Percentiles rank a stretch among this genome's conserved stretches.
phyloP scores from a whole-genome alignment of 2,329 filamentous ascomycete genomes.

The Aspergillus awamori region DNA sequence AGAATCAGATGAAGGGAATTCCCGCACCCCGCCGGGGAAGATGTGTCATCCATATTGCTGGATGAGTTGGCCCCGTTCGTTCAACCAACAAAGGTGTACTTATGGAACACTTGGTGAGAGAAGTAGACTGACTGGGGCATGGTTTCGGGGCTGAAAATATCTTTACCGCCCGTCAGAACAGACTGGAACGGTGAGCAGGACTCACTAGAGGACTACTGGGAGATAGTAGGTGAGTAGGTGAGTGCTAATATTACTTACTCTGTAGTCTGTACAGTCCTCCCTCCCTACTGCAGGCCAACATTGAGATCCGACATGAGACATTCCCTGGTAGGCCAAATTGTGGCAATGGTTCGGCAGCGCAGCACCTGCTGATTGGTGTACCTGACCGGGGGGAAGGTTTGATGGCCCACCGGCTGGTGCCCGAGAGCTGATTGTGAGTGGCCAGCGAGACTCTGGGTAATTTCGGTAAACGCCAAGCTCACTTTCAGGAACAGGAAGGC shows the following conservation, averaged over 20 bases:
- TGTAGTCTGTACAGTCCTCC: no score
- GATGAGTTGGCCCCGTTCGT: background rate
- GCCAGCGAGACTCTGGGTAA: constrained; percentile 23
- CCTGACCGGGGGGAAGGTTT: constrained; percentile 27
- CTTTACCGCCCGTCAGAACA: background rate
- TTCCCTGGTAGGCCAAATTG: constrained; percentile 18
- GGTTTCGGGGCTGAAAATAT: background rate
- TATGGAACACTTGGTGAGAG: no score
- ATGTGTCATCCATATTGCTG: background rate
- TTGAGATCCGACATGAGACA: constrained; percentile 24
- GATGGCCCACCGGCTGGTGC: constrained; percentile 14
- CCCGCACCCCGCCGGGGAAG: background rate
- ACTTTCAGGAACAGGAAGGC: constrained; percentile 33
- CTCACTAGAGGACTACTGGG: no score
- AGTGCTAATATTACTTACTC: background rate
- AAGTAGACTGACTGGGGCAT: no score
- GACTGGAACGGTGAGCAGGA: no score
- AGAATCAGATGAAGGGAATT: background rate
- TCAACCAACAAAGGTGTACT: background rate
- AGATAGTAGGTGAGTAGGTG: background rate
- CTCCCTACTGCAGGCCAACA: constrained; percentile 10
- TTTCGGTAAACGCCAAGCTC: constrained; percentile 31
- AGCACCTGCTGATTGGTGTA: constrained; percentile 33
- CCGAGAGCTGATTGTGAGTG: constrained; percentile 25
- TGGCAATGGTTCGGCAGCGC: constrained; percentile 21